Conservation (phyloP, 164 flowering plant genomes). For the Vitis vinifera region DNA sequence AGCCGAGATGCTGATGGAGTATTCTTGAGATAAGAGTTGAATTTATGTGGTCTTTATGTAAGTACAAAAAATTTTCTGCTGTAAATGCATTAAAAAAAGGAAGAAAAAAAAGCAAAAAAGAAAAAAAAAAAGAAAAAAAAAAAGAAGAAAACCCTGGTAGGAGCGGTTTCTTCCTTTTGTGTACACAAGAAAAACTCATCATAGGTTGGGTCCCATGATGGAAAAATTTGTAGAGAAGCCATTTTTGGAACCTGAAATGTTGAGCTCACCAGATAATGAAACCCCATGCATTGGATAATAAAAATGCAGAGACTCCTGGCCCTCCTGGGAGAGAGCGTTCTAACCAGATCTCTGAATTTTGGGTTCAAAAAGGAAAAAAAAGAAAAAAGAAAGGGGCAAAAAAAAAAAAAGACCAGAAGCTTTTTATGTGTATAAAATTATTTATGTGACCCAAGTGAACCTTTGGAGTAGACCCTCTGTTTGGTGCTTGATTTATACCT, state of each 20-base stretch:
- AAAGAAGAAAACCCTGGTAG: slow-evolving; percentile 21
- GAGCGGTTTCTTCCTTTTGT: slow-evolving; percentile 20
- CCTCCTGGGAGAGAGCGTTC: background rate
- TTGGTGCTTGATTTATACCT: slow-evolving; percentile 16
- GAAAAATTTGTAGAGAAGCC: slow-evolving; percentile 35
- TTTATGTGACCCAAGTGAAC: too few relatives aligned
- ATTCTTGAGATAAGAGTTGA: slow-evolving; percentile 9
- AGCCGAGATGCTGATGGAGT: slow-evolving; percentile 50
- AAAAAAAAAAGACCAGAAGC: background rate
- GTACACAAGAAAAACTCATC: slow-evolving; percentile 13
- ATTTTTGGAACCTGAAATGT: slow-evolving; percentile 33
- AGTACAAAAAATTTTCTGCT: slow-evolving; percentile 32
- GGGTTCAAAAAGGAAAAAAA: background rate
- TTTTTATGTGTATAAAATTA: slow-evolving; percentile 7
- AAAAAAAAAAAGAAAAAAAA: too few relatives aligned
- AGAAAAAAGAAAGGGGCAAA: too few relatives aligned
- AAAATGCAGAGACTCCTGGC: slow-evolving; percentile 1
- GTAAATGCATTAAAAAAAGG: slow-evolving; percentile 20
- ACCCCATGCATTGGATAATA: slow-evolving; percentile 25
- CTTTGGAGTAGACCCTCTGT: slow-evolving; percentile 1
- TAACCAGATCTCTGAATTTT: slow-evolving; percentile 16
- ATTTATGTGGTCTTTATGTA: slow-evolving; percentile 26
- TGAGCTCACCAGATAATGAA: slow-evolving; percentile 18
- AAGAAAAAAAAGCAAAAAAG: too few relatives aligned
- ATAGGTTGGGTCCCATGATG: slow-evolving; percentile 17